Evolutionary conservation across 2,329 filamentous ascomycete species (phyloP), one percentile per base, ranked within the genome.

Genomic region (Microascus cirrosus): DNA sequence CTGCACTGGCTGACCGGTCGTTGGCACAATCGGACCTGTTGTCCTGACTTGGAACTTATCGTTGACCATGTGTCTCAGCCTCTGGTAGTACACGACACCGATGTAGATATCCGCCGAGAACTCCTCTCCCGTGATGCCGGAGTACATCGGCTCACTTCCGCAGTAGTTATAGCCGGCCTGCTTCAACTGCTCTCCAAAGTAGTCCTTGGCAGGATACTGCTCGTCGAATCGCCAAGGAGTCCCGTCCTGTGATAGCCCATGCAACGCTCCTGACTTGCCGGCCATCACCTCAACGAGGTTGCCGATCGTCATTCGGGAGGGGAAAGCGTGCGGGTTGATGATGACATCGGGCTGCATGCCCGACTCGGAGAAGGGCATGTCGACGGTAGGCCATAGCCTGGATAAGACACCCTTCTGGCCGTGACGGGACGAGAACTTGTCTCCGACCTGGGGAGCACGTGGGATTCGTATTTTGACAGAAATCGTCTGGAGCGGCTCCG

Each of bases 271-370:
- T 11, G 93, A 85, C 76, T 99, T 99, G 61, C 94, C 94, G 11
- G 94, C 94, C 56, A 99, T 81, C 5, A 92, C 96, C 76, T 99
- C 94, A 68, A 99, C 85, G 73, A 99, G 97, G 90, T 97, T 97
- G 68, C 94, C 94, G 69, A 99, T 99, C 22, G 94, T 99, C 94
- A 99, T 99, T 73, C 94, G 92, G 53, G 93, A 97, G 8, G 94
- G 94, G 81, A 99, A 99, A 68, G 94, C 94, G 80, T 99, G 94
- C 48, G 94, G 94, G 75, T 99, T 99, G 79, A 99, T 99, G 73
- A 99, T 99, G 66, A 96, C 81, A 72, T 99, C 94, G 11, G 94
- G 94, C 68, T 96, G 92, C 61, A 99, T 97, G 57, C 94, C 94
- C 6, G 88, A 89, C 74, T 99, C 94, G 2, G 90, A 91, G 74